A percentile compares a stretch with the other conserved stretches of the same genome.
Evolutionary conservation across 805 yeast genomes (phyloP).

Genomic region (Debaryomyces castellii): DNA sequence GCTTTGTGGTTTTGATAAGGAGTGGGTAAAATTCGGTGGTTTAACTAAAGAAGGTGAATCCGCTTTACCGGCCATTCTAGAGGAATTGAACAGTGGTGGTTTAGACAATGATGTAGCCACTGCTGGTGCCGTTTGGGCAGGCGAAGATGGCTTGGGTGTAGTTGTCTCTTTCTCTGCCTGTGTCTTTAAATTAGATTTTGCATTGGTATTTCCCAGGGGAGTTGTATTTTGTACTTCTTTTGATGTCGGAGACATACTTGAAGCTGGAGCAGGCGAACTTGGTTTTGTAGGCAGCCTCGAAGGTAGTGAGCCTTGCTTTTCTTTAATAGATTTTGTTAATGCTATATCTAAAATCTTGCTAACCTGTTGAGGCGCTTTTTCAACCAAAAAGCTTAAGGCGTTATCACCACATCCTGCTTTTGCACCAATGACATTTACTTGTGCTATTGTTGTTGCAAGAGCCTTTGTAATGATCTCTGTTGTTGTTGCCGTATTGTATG

Average conservation of each 20-base stretch:
- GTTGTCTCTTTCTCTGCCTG: background rate
- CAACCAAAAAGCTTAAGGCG: conserved; percentile 74
- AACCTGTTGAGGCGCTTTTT: conserved; percentile 77
- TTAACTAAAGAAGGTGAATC: conserved; percentile 19
- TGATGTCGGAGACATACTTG: conserved; percentile 18
- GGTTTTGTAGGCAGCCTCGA: conserved; percentile 20
- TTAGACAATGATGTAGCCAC: background rate
- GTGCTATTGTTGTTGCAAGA: conserved; percentile 88
- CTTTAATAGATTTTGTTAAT: conserved; percentile 69
- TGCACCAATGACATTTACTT: conserved; percentile 84
- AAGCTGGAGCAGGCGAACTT: background rate
- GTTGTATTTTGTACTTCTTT: background rate
- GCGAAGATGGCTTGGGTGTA: background rate
- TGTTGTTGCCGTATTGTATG: conserved; percentile 77
- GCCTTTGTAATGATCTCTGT: conserved; percentile 87
- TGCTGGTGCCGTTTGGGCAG: background rate
- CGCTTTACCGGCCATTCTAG: conserved; percentile 21
- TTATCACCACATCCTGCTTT: conserved; percentile 78
- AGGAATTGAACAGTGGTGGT: conserved; percentile 20
- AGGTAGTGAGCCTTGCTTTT: conserved; percentile 28
- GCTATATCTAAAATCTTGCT: conserved; percentile 79
- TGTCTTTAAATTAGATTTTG: background rate
- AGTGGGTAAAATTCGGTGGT: conserved; percentile 21
- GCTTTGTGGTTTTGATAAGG: conserved; percentile 22
- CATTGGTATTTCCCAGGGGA: background rate